Evolutionary conservation across 202 grass and related monocot species (phyloP).

Genomic region (Saccharum hybrid): DNA sequence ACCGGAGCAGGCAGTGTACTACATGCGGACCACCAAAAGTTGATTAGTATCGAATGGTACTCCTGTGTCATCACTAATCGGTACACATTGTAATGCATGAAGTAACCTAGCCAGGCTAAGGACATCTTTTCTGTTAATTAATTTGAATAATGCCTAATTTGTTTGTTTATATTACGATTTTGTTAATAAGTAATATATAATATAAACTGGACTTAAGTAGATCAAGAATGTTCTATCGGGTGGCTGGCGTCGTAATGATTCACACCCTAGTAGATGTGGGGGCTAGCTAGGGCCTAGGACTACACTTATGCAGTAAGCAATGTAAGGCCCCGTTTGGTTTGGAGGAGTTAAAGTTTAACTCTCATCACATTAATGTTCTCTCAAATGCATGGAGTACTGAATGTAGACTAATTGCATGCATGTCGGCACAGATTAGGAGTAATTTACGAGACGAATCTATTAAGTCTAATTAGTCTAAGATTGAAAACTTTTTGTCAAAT

Average conservation of each 20-base stretch:
- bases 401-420: too few species aligned
- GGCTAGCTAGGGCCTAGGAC: background rate
- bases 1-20: slow-evolving; percentile 13
- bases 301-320: background rate
- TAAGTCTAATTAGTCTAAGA: too few species aligned
- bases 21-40: background rate
- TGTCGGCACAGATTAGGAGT: too few species aligned
- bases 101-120: background rate
- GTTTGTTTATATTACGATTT: background rate
- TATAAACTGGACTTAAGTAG: background rate
- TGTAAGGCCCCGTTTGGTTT: too few species aligned
- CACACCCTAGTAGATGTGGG: slow-evolving; percentile 2
- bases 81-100: background rate
- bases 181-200: too few species aligned
- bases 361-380: too few species aligned
- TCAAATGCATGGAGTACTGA: too few species aligned
- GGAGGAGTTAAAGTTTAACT: too few species aligned
- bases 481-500: too few species aligned
- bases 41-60: background rate
- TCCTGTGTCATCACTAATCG: background rate
- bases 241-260: slow-evolving; percentile 37
- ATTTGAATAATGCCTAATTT: background rate
- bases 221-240: slow-evolving; percentile 40
- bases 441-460: too few species aligned
- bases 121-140: background rate